Base-by-base conservation (phyloP, 177 flowering plant species). In the Vitis hybrid region DNA sequence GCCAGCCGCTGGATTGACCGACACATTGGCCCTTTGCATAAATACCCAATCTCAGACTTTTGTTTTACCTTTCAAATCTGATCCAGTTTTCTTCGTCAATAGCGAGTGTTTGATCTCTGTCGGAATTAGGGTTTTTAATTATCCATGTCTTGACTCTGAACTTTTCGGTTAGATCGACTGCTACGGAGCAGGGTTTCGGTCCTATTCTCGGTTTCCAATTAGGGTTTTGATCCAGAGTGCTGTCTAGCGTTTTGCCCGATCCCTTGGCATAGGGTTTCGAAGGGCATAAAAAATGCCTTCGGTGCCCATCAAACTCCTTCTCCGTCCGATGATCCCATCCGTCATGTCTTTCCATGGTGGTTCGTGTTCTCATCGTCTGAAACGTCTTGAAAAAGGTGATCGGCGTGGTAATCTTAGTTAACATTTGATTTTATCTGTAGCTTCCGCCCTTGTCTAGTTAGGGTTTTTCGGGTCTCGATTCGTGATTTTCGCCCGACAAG, bases 391-490 rank as follows among this genome's bases (percentile, higher is more conserved):
- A 52, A 93, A 91, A 74, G 70, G 91, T 75, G 89, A 87, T 88
- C 82, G 96, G 79, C 92, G 94, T 83, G 88, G 91, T 89, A 91
- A 88, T 89, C 86, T 88, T 79, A 90, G 93, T 83, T 91, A 79
- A 93, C 87, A 49, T 77, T 84, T n/a, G 75, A 61, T 56, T 59
- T 64, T 65, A 9, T 27, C 8, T 60, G 13, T 51, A 56, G 5
- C 35, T 61, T 14, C 18, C 7, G 27, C 2, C 2, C 20, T 48
- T 41, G 57, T 63, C 57, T 2, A 24, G 17, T n/a, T 66, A 18
- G 8, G 48, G 48, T 69, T 64, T 30, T 35, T 30, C 46, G 5
- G 46, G 46, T 63, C 13, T 35, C 58, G 61, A 21, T 51, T 58
- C 63, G 20, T 15, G 24, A 49, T 68, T 60, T 61, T 74, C 49